Percentiles rank a stretch among this genome's conserved stretches.
Conservation (phyloP, 306 rosid species). For the Cucumis cinereus region DNA sequence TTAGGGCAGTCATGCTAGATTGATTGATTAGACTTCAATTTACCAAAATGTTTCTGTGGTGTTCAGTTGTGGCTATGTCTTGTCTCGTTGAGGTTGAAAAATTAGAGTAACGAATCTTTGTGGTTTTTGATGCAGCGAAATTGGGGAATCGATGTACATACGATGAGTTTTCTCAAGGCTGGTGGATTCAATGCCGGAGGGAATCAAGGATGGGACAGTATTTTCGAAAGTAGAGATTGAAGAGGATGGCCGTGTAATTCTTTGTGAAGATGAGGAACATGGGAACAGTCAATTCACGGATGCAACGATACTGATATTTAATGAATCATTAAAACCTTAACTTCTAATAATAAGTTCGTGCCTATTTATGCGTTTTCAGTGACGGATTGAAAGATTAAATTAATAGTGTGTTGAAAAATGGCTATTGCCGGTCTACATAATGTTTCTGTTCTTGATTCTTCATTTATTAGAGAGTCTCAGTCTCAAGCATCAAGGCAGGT, state of each 20-base stretch:
- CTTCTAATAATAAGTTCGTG: constrained; percentile 14
- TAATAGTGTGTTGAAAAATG: constrained; percentile 30
- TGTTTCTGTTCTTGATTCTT: constrained; percentile 57
- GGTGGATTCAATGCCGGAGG: constrained; percentile 11
- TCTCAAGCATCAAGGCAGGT: constrained; percentile 39
- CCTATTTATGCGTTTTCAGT: constrained; percentile 34
- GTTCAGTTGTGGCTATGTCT: not conserved
- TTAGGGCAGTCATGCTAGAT: not conserved
- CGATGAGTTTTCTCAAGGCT: not conserved
- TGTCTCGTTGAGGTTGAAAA: not conserved
- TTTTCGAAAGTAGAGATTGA: constrained; percentile 8
- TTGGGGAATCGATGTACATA: constrained; percentile 8
- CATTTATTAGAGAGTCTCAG: constrained; percentile 59
- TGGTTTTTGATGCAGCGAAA: constrained; percentile 27
- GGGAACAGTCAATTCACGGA: constrained; percentile 16
- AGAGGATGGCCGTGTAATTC: not conserved
- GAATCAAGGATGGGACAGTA: constrained; percentile 1
- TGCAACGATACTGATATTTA: constrained; percentile 22
- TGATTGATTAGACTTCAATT: not conserved
- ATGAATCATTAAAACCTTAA: constrained; percentile 20
- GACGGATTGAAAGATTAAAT: constrained; percentile 29
- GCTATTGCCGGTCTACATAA: constrained; percentile 82
- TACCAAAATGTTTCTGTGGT: not conserved
- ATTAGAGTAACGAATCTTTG: not conserved
- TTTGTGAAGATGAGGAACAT: constrained; percentile 2